Conservation (phyloP, 371 early-diverging fungal species). For the Dinochytrium kinnereticum region DNA sequence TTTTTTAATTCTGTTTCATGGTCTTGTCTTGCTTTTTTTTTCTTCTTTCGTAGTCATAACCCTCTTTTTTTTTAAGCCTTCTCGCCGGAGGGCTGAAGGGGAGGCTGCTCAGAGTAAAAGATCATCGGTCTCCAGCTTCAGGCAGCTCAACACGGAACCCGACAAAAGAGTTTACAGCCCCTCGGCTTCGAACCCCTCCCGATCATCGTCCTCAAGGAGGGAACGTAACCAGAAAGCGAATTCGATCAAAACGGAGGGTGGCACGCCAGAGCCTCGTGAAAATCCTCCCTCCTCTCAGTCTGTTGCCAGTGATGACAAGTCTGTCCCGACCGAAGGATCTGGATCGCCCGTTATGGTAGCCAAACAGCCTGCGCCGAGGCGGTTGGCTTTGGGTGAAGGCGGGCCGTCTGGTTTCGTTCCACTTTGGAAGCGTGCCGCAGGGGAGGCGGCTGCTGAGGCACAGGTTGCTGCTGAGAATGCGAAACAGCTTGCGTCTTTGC, state of each 20-base stretch:
- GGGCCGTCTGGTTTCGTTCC: not conserved
- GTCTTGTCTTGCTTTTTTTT: not conserved
- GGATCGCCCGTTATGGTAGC: not conserved
- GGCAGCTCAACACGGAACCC: not conserved
- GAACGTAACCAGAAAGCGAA: not conserved
- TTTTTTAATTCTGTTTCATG: not conserved
- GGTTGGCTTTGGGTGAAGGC: not conserved
- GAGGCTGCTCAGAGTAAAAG: not conserved
- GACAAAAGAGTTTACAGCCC: not conserved
- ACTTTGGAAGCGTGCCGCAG: constrained; percentile 5
- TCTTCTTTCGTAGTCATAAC: too few species aligned
- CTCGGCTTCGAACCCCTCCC: not conserved
- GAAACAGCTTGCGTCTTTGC: not conserved
- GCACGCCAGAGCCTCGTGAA: not conserved
- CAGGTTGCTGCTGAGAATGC: not conserved
- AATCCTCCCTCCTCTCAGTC: not conserved
- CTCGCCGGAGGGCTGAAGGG: too few species aligned
- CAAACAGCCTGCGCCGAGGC: not conserved
- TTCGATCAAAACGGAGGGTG: too few species aligned
- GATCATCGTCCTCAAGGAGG: not conserved
- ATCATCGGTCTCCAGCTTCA: not conserved
- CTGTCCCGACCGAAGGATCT: not conserved
- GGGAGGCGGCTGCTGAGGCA: constrained; percentile 11
- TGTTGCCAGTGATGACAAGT: not conserved
- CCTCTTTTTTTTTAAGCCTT: too few species aligned